Evolutionary conservation across 2,329 filamentous ascomycete species (phyloP), one percentile per base, ranked within the genome.

Genomic region (Fusarium oligoseptatum): DNA sequence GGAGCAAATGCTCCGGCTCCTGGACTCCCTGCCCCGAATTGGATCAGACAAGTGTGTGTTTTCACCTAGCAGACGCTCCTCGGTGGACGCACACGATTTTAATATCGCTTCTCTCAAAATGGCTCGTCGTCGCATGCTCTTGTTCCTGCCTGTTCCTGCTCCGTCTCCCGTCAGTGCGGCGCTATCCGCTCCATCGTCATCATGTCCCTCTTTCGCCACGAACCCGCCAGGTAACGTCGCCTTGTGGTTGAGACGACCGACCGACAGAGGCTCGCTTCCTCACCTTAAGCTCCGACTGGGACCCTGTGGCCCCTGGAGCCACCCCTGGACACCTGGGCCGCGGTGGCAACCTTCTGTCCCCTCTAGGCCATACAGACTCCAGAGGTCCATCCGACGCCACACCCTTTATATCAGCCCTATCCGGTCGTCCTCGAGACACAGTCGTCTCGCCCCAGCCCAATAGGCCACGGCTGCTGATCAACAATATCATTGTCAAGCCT

Each of bases 1-100:
- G 81, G 81, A 83, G 81, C 81, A 75, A 79, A 79, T 76, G 81
- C 81, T 83, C 81, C 81, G 80, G 77, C 17, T 71, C 48, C 71
- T 76, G 60, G 68, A 72, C 79, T 76, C 68, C 70, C 50, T 70
- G 68, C 66, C 66, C 73, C 69, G 65, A 74, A 72, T 71, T 68
- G 73, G 71, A 78, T 77, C 75, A 77, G 74, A 77, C 77, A 78
- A 70, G 71, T 76, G 68, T 73, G 48, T 55, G 48, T 77, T 73
- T 74, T 74, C 71, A 77, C 76, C 45, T 76, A 78, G 70, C 73
- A 74, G 27, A 70, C 65, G 60, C 60, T 67, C 66, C 70, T 73
- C 71, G 68, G 73, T 66, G 73, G 74, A 78, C 78, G 77, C 79
- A 79, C 78, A 78, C 71, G 76, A 58, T 74, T 77, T 78, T 75